A percentile compares a stretch with the other conserved stretches of the same genome.
Conservation (phyloP, 2,329 filamentous ascomycete genomes). For the Cryphonectria naterciae region DNA sequence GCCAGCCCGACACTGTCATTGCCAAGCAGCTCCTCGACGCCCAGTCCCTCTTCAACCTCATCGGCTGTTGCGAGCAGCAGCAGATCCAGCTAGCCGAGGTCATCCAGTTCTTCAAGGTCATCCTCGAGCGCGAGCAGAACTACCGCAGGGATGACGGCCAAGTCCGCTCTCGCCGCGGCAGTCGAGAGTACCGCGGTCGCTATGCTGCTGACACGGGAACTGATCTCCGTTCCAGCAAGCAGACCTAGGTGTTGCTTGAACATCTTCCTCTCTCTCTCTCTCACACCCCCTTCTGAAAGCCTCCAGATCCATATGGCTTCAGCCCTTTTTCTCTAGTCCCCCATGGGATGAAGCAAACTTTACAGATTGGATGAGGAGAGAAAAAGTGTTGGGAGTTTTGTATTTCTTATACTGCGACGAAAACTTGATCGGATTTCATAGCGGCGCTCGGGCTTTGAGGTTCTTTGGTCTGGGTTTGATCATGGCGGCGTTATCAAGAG, state of each 20-base stretch:
- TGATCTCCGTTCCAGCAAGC: conserved; percentile 23
- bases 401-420: not conserved
- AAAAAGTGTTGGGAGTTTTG: not conserved
- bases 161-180: not conserved
- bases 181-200: conserved; percentile 10
- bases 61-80: conserved; percentile 49
- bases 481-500: not conserved
- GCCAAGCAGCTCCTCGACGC: conserved; percentile 61
- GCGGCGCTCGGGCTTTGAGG: not conserved
- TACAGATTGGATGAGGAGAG: not conserved
- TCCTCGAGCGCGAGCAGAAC: conserved; percentile 51
- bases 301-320: not conserved
- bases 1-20: conserved; percentile 61
- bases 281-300: not conserved
- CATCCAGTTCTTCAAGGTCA: conserved; percentile 57
- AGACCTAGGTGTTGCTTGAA: not conserved
- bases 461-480: not conserved
- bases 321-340: not conserved
- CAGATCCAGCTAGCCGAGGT: conserved; percentile 55
- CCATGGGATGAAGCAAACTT: not conserved
- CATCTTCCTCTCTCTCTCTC: not conserved
- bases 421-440: not conserved
- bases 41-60: conserved; percentile 53
- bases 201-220: conserved; percentile 18
- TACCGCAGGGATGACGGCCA: conserved; percentile 31